Evolutionary conservation across 495 filamentous ascomycete genomes (phyloP), one percentile per base, ranked within the genome.

Genomic region (Parmelia sp.): DNA sequence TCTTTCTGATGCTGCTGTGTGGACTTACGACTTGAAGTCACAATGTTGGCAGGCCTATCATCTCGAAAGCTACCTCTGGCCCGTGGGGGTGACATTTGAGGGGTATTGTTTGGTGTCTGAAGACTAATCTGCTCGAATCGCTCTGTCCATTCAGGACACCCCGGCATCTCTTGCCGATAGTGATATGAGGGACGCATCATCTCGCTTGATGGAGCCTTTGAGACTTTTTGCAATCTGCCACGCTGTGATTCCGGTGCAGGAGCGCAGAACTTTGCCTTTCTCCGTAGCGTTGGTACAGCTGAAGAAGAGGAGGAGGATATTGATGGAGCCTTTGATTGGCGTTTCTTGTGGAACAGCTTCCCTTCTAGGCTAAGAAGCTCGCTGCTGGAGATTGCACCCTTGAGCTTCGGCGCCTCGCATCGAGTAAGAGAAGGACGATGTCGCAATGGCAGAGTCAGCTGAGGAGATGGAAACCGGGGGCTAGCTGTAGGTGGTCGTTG

Each of bases 71-170:
- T 58, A 3, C 62, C 62, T n/a, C 31, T 64, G 1, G 31, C 35
- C 4, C 56, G 62, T 44, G 62, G 27, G 23, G 62, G 62, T 17
- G 62, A 49, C 17, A 23, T 39, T 10, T 64, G 55, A 45, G 35
- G 47, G 6, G 47, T 58, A 31, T 49, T 25, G 11, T 44, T 53
- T 15, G 62, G 49, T 36, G 61, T 58, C 33, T 70, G 68, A 12
- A 71, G 57, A 55, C 61, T 70, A 14, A 71, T 62, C 47, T 71
- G 70, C 39, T 68, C 70, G 10, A 71, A 66, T 14, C 65, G 62
- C 27, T 66, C 57, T 6, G 68, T 66, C 70, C 70, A 71, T 49
- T 71, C 70, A 25, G 60, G 61, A 36, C 49, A 55, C 21, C 53
- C 57, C 5, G 58, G 58, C 36, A 40, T 62, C 7, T 71, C 60